Percentiles rank a stretch among this genome's conserved stretches.
These are phyloP conservation scores for Alternaria sp. DNA, from an alignment of 2,329 filamentous ascomycete genomes.

Conservation along the genomic window DNA sequence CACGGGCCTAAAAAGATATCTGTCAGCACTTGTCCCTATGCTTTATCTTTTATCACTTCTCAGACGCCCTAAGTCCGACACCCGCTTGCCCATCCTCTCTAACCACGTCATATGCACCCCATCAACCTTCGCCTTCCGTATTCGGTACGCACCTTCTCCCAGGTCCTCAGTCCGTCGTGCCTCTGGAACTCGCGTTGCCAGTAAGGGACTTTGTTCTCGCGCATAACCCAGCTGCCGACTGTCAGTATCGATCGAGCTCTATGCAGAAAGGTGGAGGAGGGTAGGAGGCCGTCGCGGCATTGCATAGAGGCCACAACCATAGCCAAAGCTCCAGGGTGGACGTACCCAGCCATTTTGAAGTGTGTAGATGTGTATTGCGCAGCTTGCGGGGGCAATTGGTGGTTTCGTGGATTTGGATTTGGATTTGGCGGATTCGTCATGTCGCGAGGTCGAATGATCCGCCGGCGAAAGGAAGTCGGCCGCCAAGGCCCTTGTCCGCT, in stretches of 20 bases:
- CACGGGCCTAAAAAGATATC: conserved; percentile 66
- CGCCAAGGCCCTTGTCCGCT: conserved; percentile 31
- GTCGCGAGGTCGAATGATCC: conserved; percentile 45
- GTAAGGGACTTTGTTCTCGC: conserved; percentile 77
- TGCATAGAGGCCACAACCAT: conserved; percentile 10
- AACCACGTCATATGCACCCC: conserved; percentile 3
- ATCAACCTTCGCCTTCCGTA: conserved; percentile 19
- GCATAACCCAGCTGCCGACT: conserved; percentile 63
- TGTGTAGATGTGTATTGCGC: conserved; percentile 45
- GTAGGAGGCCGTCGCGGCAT: conserved; percentile 23
- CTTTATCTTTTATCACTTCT: background rate
- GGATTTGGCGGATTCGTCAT: conserved; percentile 37
- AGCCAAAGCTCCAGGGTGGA: conserved; percentile 31
- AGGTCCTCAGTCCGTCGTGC: conserved; percentile 75
- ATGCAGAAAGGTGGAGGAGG: conserved; percentile 21
- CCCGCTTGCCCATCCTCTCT: background rate
- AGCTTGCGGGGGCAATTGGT: conserved; percentile 47
- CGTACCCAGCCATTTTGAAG: conserved; percentile 56
- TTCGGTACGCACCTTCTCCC: conserved; percentile 73
- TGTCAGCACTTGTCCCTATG: conserved; percentile 25
- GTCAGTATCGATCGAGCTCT: conserved; percentile 41
- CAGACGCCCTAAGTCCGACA: background rate
- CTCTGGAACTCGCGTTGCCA: conserved; percentile 79
- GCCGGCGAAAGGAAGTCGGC: conserved; percentile 23
- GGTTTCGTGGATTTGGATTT: conserved; percentile 32